phyloP scores from a whole-genome alignment of 441 rosid species.

The Aleurites moluccanus region DNA sequence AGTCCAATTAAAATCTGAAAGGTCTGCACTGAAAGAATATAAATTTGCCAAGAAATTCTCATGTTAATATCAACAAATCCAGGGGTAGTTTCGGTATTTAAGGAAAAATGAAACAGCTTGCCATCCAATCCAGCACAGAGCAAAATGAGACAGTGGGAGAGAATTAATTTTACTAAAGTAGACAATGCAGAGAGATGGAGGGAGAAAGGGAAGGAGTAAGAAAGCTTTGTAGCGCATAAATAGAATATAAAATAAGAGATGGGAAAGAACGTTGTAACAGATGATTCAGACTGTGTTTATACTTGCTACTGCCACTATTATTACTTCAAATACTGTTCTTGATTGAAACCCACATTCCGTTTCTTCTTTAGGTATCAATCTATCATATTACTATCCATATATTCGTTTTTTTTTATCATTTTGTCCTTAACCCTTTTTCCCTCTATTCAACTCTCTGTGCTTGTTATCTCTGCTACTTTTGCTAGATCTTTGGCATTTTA shows the following conservation, averaged over 20 bases:
- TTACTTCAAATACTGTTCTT: slow-evolving; percentile 7
- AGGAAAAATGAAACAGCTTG: neutral
- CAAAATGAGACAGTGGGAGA: neutral
- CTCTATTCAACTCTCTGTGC: neutral
- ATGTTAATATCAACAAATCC: neutral
- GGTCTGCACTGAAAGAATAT: neutral
- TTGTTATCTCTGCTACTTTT: neutral
- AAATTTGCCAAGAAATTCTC: neutral
- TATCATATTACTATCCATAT: no score
- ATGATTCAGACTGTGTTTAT: no score
- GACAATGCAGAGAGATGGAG: neutral
- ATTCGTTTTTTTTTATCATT: neutral
- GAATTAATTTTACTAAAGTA: neutral
- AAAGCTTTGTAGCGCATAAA: no score
- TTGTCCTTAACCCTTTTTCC: no score
- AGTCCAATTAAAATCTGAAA: neutral
- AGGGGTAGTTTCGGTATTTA: neutral
- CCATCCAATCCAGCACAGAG: slow-evolving; percentile 1
- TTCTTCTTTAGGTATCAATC: slow-evolving; percentile 2
- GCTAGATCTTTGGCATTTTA: slow-evolving; percentile 8
- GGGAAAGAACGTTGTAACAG: no score
- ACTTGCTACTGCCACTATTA: neutral
- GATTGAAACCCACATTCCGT: slow-evolving; percentile 7
- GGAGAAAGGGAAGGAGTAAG: no score
- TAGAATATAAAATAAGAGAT: no score